Evolutionary conservation across 2,329 filamentous ascomycete species (phyloP), one percentile per base, ranked within the genome.

Genomic region (Venturia effusa): DNA sequence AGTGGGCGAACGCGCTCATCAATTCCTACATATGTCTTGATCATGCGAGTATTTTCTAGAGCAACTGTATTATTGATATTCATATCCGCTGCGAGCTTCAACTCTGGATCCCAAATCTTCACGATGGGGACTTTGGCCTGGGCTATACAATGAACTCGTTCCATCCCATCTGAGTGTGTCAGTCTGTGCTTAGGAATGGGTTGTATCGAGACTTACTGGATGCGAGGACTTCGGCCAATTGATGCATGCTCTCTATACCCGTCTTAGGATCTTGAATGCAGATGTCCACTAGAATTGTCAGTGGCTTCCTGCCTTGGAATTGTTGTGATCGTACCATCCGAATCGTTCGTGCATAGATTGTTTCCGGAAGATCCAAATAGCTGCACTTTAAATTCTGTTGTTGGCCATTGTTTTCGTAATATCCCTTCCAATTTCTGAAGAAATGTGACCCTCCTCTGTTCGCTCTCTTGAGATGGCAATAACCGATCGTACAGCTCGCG

Each of bases 351-450:
- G 76, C 92, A 97, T 64, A 99, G 80, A 74, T 94, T 79, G 75
- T 99, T 99, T 59, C 94, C 94, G 4, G 94, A 97, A 5, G 94
- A 97, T n/a, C 94, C 94, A 81, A 99, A 99, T 19, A 97, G 85
- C 74, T 94, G 88, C 41, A 97, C 94, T 68, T 84, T 87, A 71
- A 97, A 97, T 66, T 95, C 84, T 70, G 91, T 88, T 0, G 89
- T 91, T 0, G 94, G 94, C 90, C 93, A 99, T 72, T 95, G 86
- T 8, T 89, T 84, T 71, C 95, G 94, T 73, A 99, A 86, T 48
- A 97, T 84, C 68, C 83, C 87, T 75, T 96, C 89, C 70, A 99
- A 78, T 77, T 97, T 99, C 68, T 82, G 79, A n/a, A 97, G 86
- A 69, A 99, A 84, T 70, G 84, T 85, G 67, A 83, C 80, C 66